phyloP scores from a whole-genome alignment of 116 monocot genomes.

The Cymodocea nodosa region DNA sequence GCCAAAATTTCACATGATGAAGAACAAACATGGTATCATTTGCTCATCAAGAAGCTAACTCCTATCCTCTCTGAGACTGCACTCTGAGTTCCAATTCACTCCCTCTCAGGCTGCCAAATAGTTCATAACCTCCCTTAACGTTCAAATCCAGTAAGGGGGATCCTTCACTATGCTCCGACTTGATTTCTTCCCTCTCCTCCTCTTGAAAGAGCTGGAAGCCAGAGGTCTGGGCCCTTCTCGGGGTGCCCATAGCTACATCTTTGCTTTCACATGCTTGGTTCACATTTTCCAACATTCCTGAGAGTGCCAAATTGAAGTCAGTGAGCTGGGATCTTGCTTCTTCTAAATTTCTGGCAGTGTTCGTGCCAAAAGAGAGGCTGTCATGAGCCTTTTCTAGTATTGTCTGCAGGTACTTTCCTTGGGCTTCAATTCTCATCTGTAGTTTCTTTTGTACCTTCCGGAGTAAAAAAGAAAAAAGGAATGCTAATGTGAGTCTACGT shows the following conservation, averaged over 20 bases:
- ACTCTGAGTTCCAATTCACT: constrained; percentile 11
- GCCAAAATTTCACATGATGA: too few relatives aligned
- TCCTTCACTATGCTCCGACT: constrained; percentile 6
- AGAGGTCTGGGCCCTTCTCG: neutral
- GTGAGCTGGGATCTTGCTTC: constrained; percentile 26
- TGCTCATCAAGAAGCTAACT: too few relatives aligned
- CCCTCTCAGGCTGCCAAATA: neutral
- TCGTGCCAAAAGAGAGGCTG: constrained; percentile 31
- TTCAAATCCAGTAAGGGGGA: constrained; percentile 17
- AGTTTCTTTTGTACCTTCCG: constrained; percentile 75
- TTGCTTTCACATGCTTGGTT: constrained; percentile 24
- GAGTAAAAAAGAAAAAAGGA: neutral
- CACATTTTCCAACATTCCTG: constrained; percentile 36
- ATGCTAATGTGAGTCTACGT: too few relatives aligned
- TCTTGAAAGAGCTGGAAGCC: constrained; percentile 11
- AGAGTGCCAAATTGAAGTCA: constrained; percentile 43
- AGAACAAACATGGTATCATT: too few relatives aligned
- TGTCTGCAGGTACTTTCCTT: constrained; percentile 73
- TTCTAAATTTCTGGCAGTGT: constrained; percentile 21
- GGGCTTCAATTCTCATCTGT: constrained; percentile 81
- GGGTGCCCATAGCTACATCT: constrained; percentile 10
- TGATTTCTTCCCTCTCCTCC: neutral
- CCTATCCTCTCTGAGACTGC: constrained; percentile 1
- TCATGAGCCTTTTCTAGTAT: constrained; percentile 72
- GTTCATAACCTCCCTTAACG: constrained; percentile 17